A percentile compares a stretch with the other conserved stretches of the same genome.
These are phyloP conservation scores for Leptographium procerum DNA, from an alignment of 2,329 filamentous ascomycete species.

Conservation along the genomic window DNA sequence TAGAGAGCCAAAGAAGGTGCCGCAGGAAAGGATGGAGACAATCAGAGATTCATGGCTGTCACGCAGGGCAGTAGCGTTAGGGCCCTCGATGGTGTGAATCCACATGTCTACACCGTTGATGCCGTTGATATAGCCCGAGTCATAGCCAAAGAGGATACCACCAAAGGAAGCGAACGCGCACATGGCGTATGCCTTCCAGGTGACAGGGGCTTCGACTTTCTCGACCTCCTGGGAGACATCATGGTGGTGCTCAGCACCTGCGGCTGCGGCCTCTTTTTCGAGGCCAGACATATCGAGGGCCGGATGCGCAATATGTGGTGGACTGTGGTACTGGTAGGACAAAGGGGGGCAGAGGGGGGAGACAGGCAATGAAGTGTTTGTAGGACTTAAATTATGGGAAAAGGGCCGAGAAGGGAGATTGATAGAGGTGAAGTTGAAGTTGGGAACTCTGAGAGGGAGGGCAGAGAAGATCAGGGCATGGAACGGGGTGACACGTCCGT, in stretches of 20 bases:
- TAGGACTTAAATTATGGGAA: no score
- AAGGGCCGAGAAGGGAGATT: not conserved
- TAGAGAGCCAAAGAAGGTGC: constrained; percentile 69
- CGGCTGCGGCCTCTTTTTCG: constrained; percentile 8
- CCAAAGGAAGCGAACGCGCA: constrained; percentile 62
- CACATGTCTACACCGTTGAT: constrained; percentile 43
- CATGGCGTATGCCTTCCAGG: constrained; percentile 56
- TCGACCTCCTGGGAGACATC: constrained; percentile 35
- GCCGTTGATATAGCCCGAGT: constrained; percentile 65
- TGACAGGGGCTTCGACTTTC: constrained; percentile 57
- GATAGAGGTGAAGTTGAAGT: not conserved
- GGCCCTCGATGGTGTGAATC: constrained; percentile 37
- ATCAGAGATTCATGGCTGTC: constrained; percentile 43
- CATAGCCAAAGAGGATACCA: constrained; percentile 69
- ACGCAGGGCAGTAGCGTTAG: constrained; percentile 21
- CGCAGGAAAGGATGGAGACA: constrained; percentile 64
- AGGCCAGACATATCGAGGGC: constrained; percentile 9
- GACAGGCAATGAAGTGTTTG: no score
- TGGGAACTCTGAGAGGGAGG: not conserved
- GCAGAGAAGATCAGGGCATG: no score
- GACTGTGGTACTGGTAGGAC: not conserved
- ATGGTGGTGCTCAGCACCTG: constrained; percentile 4
- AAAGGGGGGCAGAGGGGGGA: not conserved
- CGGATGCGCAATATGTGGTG: not conserved
- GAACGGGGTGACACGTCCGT: not conserved